Percentiles rank a stretch among this genome's conserved stretches.
Evolutionary conservation across 305 asterid species (phyloP).

Genomic region (Plantago lanceolata): DNA sequence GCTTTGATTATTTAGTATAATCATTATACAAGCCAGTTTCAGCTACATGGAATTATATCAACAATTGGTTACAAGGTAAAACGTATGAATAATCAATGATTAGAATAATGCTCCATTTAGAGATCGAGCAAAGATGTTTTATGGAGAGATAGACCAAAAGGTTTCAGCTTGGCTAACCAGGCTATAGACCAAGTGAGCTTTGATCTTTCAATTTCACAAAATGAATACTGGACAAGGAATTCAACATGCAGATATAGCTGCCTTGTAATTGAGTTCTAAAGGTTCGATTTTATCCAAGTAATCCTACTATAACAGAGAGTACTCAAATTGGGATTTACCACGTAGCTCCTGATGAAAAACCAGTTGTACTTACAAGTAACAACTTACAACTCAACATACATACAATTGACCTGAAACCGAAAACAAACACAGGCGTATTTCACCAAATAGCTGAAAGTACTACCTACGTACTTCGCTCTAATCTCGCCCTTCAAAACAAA

Average conservation of each 20-base stretch:
- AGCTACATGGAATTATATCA: not conserved
- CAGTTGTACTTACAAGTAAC: not conserved
- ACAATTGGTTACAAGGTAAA: not conserved
- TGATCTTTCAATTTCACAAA: too few relatives aligned
- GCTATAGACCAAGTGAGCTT: too few relatives aligned
- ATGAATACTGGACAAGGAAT: not conserved
- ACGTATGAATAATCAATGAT: not conserved
- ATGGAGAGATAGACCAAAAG: too few relatives aligned
- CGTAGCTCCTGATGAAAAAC: not conserved
- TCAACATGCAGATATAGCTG: not conserved
- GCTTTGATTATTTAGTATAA: too few relatives aligned
- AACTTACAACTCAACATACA: not conserved
- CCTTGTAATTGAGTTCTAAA: not conserved
- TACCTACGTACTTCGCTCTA: too few relatives aligned
- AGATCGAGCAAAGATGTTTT: not conserved
- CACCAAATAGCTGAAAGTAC: not conserved
- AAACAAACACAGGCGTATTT: not conserved
- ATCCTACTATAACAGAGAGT: not conserved
- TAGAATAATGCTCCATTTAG: not conserved
- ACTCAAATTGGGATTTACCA: not conserved
- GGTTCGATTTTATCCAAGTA: not conserved
- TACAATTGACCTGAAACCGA: not conserved
- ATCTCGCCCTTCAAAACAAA: not conserved
- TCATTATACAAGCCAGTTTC: not conserved
- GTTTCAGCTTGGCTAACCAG: too few relatives aligned